A percentile compares a stretch with the other conserved stretches of the same genome.
phyloP scores from a whole-genome alignment of 257 asterid genomes.

The Craterostigma plantagineum region DNA sequence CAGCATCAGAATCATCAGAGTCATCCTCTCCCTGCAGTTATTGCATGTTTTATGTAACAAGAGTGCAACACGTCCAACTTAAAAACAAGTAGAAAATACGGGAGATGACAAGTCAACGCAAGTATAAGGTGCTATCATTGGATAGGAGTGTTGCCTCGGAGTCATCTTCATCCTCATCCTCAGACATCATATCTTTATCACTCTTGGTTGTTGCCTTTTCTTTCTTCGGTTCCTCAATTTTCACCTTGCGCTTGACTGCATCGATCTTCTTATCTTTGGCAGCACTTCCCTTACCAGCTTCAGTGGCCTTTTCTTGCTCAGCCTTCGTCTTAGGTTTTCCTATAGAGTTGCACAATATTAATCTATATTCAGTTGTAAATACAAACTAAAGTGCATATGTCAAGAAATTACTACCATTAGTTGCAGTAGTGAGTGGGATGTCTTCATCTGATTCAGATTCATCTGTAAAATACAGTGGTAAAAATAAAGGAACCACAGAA shows the following conservation, averaged over 20 bases:
- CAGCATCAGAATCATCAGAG: slow-evolving; percentile 16
- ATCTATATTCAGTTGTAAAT: background rate
- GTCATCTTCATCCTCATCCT: slow-evolving; percentile 27
- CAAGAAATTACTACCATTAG: slow-evolving; percentile 23
- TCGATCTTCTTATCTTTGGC: slow-evolving; percentile 27
- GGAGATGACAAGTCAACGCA: too few relatives aligned
- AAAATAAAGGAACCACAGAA: background rate
- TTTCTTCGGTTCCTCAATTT: slow-evolving; percentile 40
- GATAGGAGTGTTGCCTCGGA: slow-evolving; percentile 19
- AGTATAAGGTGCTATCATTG: too few relatives aligned
- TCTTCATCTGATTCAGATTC: slow-evolving; percentile 45
- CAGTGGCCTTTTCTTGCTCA: slow-evolving; percentile 38
- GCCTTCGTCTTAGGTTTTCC: slow-evolving; percentile 24
- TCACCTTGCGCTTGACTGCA: slow-evolving; percentile 50
- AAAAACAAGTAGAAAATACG: background rate
- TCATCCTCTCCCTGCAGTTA: background rate
- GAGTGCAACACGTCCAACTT: background rate
- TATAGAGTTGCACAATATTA: slow-evolving; percentile 4
- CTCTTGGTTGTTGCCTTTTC: slow-evolving; percentile 16
- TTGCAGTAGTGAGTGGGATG: slow-evolving; percentile 18
- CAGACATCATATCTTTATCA: slow-evolving; percentile 33
- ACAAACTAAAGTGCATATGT: background rate
- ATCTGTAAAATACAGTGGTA: slow-evolving; percentile 19
- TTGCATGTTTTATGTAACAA: background rate
- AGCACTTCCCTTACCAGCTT: slow-evolving; percentile 20